A percentile compares a stretch with the other conserved stretches of the same genome.
Evolutionary conservation across 2,329 filamentous ascomycete species (phyloP).

Genomic region (Fusarium paranaense): DNA sequence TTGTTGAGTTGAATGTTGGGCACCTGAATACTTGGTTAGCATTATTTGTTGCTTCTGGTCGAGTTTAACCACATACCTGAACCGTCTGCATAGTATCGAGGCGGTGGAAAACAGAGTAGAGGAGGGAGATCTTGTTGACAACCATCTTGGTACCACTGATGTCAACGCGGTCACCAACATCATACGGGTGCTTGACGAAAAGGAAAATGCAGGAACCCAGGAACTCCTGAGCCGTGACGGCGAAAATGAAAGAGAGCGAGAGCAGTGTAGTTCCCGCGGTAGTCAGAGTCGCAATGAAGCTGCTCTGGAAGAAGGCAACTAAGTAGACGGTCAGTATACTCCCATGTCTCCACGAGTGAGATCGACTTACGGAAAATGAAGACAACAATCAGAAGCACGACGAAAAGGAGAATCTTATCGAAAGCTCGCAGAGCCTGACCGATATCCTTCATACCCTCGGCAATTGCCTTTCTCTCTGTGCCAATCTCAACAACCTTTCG

Average conservation of each 20-base stretch:
- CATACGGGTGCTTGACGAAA: slow-evolving; percentile 98
- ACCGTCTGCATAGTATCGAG: slow-evolving; percentile 84
- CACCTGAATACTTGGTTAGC: slow-evolving; percentile 62
- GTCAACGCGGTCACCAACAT: slow-evolving; percentile 94
- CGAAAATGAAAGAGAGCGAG: slow-evolving; percentile 96
- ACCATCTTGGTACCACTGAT: slow-evolving; percentile 77
- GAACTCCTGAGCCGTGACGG: slow-evolving; percentile 91
- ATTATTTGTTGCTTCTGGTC: background rate
- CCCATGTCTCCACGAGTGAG: background rate
- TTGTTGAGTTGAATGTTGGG: slow-evolving; percentile 94
- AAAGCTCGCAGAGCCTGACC: slow-evolving; percentile 93
- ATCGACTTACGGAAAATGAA: slow-evolving; percentile 79
- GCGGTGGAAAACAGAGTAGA: slow-evolving; percentile 92
- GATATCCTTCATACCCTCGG: slow-evolving; percentile 96
- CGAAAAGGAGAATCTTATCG: slow-evolving; percentile 84
- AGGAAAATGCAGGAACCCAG: slow-evolving; percentile 99
- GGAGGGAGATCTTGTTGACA: slow-evolving; percentile 92
- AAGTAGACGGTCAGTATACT: slow-evolving; percentile 11
- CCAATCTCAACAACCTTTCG: slow-evolving; percentile 86
- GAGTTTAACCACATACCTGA: slow-evolving; percentile 52
- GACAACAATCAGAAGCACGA: slow-evolving; percentile 83
- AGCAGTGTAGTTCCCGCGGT: slow-evolving; percentile 93
- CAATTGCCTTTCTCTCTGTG: slow-evolving; percentile 87
- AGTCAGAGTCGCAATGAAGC: slow-evolving; percentile 85
- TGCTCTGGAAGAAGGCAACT: slow-evolving; percentile 90